Percentiles rank a stretch among this genome's conserved stretches.
Evolutionary conservation across 2,329 filamentous ascomycete genomes (phyloP).

Genomic region (Ophiostoma montium): DNA sequence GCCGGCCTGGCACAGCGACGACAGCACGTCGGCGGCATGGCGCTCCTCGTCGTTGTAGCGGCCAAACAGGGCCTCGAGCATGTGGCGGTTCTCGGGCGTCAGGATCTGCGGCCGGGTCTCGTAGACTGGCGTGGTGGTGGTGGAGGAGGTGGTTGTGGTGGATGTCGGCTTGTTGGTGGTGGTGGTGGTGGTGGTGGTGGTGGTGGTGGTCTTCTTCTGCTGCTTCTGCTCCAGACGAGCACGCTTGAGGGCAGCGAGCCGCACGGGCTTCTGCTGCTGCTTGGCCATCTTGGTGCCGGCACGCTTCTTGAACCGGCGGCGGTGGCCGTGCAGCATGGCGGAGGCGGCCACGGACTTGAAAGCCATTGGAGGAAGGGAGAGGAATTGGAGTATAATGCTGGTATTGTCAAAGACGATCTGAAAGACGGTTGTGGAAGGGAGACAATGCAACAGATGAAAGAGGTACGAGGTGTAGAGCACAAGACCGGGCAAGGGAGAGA

Average conservation of each 20-base stretch:
- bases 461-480: too few relatives aligned
- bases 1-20: constrained; percentile 8
- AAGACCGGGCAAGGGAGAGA: too few relatives aligned
- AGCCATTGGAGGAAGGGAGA: constrained; percentile 3
- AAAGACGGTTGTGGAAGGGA: too few relatives aligned
- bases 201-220: neutral
- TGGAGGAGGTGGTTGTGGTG: neutral
- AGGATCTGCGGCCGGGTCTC: neutral
- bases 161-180: neutral
- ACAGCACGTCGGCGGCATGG: constrained; percentile 9
- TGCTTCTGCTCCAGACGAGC: neutral
- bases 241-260: neutral
- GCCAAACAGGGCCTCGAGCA: constrained; percentile 2
- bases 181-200: too few relatives aligned
- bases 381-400: too few relatives aligned
- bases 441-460: too few relatives aligned
- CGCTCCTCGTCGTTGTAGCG: constrained; percentile 10
- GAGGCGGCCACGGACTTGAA: constrained; percentile 4
- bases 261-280: neutral
- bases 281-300: neutral
- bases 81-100: constrained; percentile 2
- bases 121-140: neutral
- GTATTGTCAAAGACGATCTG: too few relatives aligned
- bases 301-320: constrained; percentile 3
- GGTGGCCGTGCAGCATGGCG: constrained; percentile 4